These are phyloP conservation scores for Naegleria lovaniensis DNA, from an alignment of 208 protist species.

Conservation along the genomic window DNA sequence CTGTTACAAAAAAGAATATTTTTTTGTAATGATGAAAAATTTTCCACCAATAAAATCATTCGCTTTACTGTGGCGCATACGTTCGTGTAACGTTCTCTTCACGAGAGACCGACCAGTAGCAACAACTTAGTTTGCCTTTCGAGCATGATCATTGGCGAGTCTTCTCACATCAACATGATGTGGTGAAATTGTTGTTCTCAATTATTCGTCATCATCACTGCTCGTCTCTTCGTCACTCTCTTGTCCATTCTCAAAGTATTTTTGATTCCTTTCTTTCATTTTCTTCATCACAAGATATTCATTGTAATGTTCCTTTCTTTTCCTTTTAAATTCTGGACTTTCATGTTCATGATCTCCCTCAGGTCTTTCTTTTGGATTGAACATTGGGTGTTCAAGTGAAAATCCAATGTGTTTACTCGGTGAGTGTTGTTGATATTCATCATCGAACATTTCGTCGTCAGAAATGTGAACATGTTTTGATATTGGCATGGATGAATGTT, in stretches of 20 bases:
- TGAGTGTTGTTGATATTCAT: background rate
- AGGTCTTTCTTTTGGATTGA: background rate
- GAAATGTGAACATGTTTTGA: background rate
- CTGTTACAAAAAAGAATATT: no score
- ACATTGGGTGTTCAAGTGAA: background rate
- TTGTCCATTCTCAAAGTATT: background rate
- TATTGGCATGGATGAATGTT: background rate
- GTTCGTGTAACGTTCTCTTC: no score
- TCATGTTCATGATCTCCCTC: background rate
- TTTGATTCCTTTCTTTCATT: background rate
- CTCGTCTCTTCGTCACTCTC: background rate
- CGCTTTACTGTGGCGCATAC: no score
- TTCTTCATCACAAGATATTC: background rate
- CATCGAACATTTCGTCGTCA: background rate
- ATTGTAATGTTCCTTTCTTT: constrained; percentile 14
- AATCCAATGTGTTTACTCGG: background rate
- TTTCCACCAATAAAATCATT: no score
- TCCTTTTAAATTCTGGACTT: background rate
- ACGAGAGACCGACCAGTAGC: no score
- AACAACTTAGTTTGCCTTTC: no score
- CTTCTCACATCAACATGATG: no score
- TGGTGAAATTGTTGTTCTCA: no score
- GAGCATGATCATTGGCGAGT: no score
- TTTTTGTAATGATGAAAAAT: no score
- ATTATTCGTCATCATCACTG: background rate